Base-by-base conservation (phyloP, 768 basidiomycete species). In the Auricularia cornea region DNA sequence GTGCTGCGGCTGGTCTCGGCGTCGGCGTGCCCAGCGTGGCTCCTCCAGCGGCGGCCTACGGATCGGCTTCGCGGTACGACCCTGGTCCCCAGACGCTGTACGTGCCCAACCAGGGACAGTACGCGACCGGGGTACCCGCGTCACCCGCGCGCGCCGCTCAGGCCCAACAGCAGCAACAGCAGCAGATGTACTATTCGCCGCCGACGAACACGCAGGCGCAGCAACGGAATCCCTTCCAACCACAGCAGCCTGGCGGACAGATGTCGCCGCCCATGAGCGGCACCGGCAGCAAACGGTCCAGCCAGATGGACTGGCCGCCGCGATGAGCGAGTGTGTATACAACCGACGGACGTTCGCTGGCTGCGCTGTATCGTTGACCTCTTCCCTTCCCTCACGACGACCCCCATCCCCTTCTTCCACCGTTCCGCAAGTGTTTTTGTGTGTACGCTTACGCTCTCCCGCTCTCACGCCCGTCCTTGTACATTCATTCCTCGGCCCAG, bases 91-190 rank as follows among this genome's bases (percentile, higher is more conserved):
- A 83, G 48, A 82, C 82, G 63, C 72, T 93, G 74, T 94, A 86
- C 70, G 86, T 86, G 40, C 90, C 92, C 1, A 82, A 94, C 81
- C 92, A 92, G 72, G 54, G 28, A 72, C 81, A 81, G 66, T 70
- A 81, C 38, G 89, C 89, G 69, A 70, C 77, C 60, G 72, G 72
- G 44, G 70, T 76, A 23, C 72, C 74, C 14, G 69, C 79, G 26
- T 67, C 67, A 18, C 29, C 68, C 73, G 64, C 64, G 32, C 72
- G 72, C 31, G 65, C 75, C 8, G 35, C 35, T 56, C 71, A 68
- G 66, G 28, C 64, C 61, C 38, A 59, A 57, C 16, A 62, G 66
- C 52, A 63, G 61, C n/a, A 64, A 62, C 60, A 3, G 63, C 61
- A 3, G 70, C 70, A 52, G 54, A 18, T 23, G 44, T 48, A 48